Evolutionary conservation across 495 filamentous ascomycete genomes (phyloP), one percentile per base, ranked within the genome.

Genomic region (Coniosporium apollinis): DNA sequence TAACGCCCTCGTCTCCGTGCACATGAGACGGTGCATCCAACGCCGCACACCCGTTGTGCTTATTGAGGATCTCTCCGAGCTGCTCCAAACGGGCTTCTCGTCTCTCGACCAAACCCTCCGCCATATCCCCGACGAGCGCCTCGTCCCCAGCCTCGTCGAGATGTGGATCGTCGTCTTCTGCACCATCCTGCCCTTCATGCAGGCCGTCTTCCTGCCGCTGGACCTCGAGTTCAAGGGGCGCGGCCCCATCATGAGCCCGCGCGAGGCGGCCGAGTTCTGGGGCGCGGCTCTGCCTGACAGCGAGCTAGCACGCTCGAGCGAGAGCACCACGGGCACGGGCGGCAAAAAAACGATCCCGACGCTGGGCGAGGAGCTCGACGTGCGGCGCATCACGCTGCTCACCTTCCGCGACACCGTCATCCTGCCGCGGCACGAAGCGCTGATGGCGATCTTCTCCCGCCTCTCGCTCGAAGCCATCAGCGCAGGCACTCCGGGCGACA

Each of bases 161-260:
- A 72, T 92, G 46, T 99, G 91, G 91, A 70, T 87, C 25, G 67
- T 86, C 28, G 80, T 91, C 1, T 94, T 94, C 47, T 81, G 82
- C 5, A 81, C 66, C 14, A 79, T 96, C 30, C 58, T 96, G 9
- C 91, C 91, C 0, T 99, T 92, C 51, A 76, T 96, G 38, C 91
- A 99, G 60, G 87, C 86, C 0, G 86, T 94, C 3, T 93, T 99
- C 52, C 64, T 99, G 2, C 91, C 89, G 0, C 60, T 99, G 9
- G 89, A 99, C 47, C 72, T 87, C 10, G 91, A 99, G 49, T 93
- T 97, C 55, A 78, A 81, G 37, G 87, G 89, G 20, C 65, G 64
- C 26, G 89, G 89, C 4, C 61, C 73, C 0, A 54, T 94, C 38
- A 76, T 97, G 72, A 70, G 67, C 2, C 40, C 67, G 0, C 70